These are phyloP conservation scores for Chlorophyllum brunneum DNA, from an alignment of 768 basidiomycete genomes.

Conservation along the genomic window DNA sequence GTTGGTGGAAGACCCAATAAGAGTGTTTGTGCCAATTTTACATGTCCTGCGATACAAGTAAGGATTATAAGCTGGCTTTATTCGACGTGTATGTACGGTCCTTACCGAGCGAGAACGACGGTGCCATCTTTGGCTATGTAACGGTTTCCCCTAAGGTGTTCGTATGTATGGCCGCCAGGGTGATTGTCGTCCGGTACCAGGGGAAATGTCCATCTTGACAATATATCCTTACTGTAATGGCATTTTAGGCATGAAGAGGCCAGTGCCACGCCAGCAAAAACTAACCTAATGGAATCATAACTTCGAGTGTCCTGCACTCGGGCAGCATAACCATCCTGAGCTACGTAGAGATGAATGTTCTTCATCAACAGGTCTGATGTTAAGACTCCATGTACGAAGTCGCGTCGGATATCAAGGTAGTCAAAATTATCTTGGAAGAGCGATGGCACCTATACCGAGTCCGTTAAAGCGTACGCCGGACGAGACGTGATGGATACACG, in stretches of 20 bases:
- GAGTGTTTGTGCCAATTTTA: conserved; percentile 73
- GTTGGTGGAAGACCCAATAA: conserved; percentile 78
- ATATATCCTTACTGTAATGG: conserved; percentile 75
- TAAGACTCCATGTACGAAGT: conserved; percentile 92
- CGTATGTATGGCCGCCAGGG: conserved; percentile 77
- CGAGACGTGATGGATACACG: conserved; percentile 15
- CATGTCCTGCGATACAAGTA: conserved; percentile 48
- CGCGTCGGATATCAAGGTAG: conserved; percentile 85
- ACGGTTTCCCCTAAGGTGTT: conserved; percentile 83
- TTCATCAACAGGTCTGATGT: conserved; percentile 95
- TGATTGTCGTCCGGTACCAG: conserved; percentile 93
- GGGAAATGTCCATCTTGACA: conserved; percentile 93
- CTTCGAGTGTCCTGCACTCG: conserved; percentile 91
- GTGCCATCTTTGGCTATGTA: conserved; percentile 81
- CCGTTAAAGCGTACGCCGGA: not conserved
- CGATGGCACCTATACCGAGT: conserved; percentile 70
- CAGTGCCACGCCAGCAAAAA: conserved; percentile 5
- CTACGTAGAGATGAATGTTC: conserved; percentile 88
- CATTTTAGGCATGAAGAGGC: conserved; percentile 3
- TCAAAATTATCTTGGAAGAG: conserved; percentile 99
- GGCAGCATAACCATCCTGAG: conserved; percentile 86
- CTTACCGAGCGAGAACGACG: conserved; percentile 80
- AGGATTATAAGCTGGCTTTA: not conserved
- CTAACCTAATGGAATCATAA: conserved; percentile 84
- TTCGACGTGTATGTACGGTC: conserved; percentile 5